Percentiles rank a stretch among this genome's conserved stretches.
These are phyloP conservation scores for Acephala macrosclerotiorum DNA, from an alignment of 2,329 filamentous ascomycete species.

Conservation along the genomic window DNA sequence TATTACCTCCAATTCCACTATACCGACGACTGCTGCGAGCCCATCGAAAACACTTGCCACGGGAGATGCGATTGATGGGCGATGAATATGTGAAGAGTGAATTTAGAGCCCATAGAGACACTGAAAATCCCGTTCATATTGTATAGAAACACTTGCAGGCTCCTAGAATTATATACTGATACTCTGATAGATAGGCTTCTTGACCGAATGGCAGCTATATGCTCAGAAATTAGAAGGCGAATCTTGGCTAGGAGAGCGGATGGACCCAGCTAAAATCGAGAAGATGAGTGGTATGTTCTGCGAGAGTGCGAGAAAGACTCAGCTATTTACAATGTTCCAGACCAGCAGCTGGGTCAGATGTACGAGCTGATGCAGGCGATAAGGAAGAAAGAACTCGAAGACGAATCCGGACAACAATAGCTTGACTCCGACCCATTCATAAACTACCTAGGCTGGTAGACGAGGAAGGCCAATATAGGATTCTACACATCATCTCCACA, in stretches of 20 bases:
- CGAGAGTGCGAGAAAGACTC: background rate
- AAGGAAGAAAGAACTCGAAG: conserved; percentile 46
- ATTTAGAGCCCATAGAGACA: conserved; percentile 81
- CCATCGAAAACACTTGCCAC: conserved; percentile 79
- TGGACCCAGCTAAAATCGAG: conserved; percentile 62
- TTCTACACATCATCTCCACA: background rate
- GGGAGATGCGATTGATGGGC: conserved; percentile 80
- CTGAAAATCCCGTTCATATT: conserved; percentile 92
- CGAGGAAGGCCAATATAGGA: background rate
- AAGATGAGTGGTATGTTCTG: conserved; percentile 7
- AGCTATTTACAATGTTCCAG: conserved; percentile 52
- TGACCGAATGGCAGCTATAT: conserved; percentile 96
- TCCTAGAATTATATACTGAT: conserved; percentile 11
- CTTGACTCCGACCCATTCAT: background rate
- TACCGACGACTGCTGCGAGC: conserved; percentile 88
- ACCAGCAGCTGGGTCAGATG: conserved; percentile 91
- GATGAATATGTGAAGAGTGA: conserved; percentile 95
- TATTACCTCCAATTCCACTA: conserved; percentile 67
- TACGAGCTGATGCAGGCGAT: conserved; percentile 95
- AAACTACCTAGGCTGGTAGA: background rate
- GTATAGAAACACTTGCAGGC: conserved; percentile 54
- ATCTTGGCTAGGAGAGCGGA: conserved; percentile 81
- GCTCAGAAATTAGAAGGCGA: conserved; percentile 92
- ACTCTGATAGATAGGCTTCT: conserved; percentile 80
- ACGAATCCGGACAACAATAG: conserved; percentile 17